Evolutionary conservation across 2,329 filamentous ascomycete species (phyloP).

Genomic region (Dactylonectria estremocensis): DNA sequence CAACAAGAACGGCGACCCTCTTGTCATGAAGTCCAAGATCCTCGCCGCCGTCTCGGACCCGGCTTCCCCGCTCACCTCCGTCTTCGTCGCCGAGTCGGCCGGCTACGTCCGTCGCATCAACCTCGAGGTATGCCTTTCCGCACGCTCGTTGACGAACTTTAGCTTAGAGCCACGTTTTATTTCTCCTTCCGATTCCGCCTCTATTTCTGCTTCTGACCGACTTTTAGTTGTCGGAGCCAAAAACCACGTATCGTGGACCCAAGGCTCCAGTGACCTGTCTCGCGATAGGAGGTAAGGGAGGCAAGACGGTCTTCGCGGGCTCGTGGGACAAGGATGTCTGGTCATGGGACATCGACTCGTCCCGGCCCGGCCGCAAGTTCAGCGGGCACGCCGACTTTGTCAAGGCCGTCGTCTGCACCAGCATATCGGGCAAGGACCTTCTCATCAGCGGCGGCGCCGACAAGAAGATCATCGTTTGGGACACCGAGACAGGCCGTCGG

Average conservation of each 20-base stretch:
- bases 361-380: constrained; percentile 70
- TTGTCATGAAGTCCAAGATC: constrained; percentile 88
- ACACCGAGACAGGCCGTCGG: constrained; percentile 75
- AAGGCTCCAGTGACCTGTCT: constrained; percentile 85
- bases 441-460: constrained; percentile 85
- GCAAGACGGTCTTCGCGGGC: constrained; percentile 81
- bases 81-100: constrained; percentile 91
- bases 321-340: constrained; percentile 96
- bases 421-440: constrained; percentile 72
- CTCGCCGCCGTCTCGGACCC: constrained; percentile 82
- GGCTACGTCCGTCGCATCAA: constrained; percentile 82
- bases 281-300: constrained; percentile 72
- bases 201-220: constrained; percentile 25
- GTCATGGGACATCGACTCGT: constrained; percentile 81
- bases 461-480: constrained; percentile 88
- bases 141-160: neutral
- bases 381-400: constrained; percentile 92
- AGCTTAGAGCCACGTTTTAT: neutral
- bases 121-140: constrained; percentile 73
- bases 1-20: constrained; percentile 87
- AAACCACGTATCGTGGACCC: constrained; percentile 77
- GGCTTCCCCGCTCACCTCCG: constrained; percentile 65
- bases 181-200: neutral
- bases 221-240: constrained; percentile 52
- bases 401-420: constrained; percentile 80